Base-by-base conservation (phyloP, 2,329 filamentous ascomycete genomes). In the Fusarium longipes region DNA sequence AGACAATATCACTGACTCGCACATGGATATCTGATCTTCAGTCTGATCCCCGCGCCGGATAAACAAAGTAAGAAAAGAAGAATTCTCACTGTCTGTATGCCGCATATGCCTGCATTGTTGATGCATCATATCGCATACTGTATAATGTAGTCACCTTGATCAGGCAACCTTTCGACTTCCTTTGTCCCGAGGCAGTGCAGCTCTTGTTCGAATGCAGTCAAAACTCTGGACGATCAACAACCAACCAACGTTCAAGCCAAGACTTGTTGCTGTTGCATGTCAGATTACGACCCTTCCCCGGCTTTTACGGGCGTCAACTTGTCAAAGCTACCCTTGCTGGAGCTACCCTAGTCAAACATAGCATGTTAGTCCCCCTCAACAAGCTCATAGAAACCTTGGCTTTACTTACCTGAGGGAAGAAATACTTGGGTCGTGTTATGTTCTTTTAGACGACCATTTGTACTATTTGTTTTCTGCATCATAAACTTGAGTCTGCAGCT, bases 151-250 rank as follows among this genome's bases (percentile, higher is more conserved):
- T 32, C 32, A 50, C 35, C 49, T 52, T 12, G 18, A 52, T 63
- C 52, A 48, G 38, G 61, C 43, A 71, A 62, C 35, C 35, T 71
- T 60, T 59, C 57, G 65, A 62, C 38, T 42, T 71, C 65, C 67
- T 59, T 72, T 65, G 27, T 70, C 55, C 70, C 70, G 70, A 45
- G 20, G 38, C 43, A 24, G 49, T 25, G 40, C 49, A 40, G 52
- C 22, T 24, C 47, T 17, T 24, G 24, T 25, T 42, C 39, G 24
- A 25, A 38, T 25, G 24, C 15, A 18, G 33, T 40, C 18, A 38
- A 36, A 55, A 18, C 24, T 14, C 17, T 29, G 17, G 35, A 20
- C 36, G 35, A 48, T 56, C 61, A 33, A 49, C 48, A 35, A 33
- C 14, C 38, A 32, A 47, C 29, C 53, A 61, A 45, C 39, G 14